These are phyloP conservation scores for Talaromyces wortmannii DNA, from an alignment of 495 filamentous ascomycete species.

Conservation along the genomic window DNA sequence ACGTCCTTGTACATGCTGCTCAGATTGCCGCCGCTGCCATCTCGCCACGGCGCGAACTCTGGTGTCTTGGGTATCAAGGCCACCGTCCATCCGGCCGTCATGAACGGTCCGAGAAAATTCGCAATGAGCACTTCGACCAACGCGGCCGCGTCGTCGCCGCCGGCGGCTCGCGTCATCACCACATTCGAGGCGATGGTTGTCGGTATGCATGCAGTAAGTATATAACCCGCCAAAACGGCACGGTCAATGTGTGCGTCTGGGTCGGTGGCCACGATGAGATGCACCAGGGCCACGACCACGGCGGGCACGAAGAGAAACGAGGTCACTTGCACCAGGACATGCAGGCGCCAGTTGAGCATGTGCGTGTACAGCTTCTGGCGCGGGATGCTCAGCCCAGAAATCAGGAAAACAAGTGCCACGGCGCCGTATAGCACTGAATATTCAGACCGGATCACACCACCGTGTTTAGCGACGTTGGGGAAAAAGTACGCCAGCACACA, in stretches of 20 bases:
- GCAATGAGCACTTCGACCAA: constrained; percentile 48
- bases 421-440: constrained; percentile 49
- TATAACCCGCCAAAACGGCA: constrained; percentile 46
- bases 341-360: constrained; percentile 44
- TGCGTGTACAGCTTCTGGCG: constrained; percentile 43
- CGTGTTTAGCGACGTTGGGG: constrained; percentile 45
- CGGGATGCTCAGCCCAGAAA: constrained; percentile 46
- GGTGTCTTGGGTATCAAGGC: constrained; percentile 32
- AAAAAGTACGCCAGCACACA: constrained; percentile 46
- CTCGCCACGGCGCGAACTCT: constrained; percentile 38
- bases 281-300: constrained; percentile 35
- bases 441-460: constrained; percentile 44
- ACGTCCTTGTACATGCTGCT: constrained; percentile 44
- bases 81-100: constrained; percentile 46
- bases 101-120: constrained; percentile 45
- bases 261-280: constrained; percentile 39
- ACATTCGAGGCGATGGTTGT: constrained; percentile 54
- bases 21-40: constrained; percentile 31
- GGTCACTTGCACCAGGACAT: constrained; percentile 41
- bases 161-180: constrained; percentile 48
- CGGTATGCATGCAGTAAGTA: constrained; percentile 48
- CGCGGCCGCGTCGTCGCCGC: constrained; percentile 49
- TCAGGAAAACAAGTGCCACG: constrained; percentile 46
- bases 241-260: constrained; percentile 32
- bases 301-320: constrained; percentile 46